These are phyloP conservation scores for Russula sp. DNA, from an alignment of 768 basidiomycete species.

Conservation along the genomic window DNA sequence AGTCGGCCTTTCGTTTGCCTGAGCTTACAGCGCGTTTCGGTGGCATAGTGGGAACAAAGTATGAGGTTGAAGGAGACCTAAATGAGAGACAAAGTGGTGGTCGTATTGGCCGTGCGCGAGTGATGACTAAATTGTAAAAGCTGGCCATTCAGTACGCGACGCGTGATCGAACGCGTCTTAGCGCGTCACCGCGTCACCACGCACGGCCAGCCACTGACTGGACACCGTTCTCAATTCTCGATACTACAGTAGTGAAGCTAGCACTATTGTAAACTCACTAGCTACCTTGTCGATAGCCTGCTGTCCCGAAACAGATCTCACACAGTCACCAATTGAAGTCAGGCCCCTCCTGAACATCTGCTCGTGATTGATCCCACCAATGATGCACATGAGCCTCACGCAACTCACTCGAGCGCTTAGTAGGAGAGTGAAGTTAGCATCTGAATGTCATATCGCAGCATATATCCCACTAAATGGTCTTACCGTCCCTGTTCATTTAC, in stretches of 20 bases:
- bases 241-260: too few relatives aligned
- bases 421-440: neutral
- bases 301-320: neutral
- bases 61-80: neutral
- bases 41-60: slow-evolving; percentile 4
- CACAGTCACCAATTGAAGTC: neutral
- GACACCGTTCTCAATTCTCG: too few relatives aligned
- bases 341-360: too few relatives aligned
- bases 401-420: neutral
- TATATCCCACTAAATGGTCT: too few relatives aligned
- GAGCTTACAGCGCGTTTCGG: slow-evolving; percentile 21
- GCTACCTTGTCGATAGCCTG: neutral
- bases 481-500: too few relatives aligned
- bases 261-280: too few relatives aligned
- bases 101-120: neutral
- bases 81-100: neutral
- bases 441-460: too few relatives aligned
- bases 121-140: slow-evolving; percentile 2
- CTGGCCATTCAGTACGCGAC: slow-evolving; percentile 14
- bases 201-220: too few relatives aligned
- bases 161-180: neutral
- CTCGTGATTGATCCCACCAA: too few relatives aligned
- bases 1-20: slow-evolving; percentile 21
- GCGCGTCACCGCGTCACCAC: too few relatives aligned
- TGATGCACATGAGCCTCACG: too few relatives aligned